Percentiles rank a stretch among this genome's conserved stretches.
Evolutionary conservation across 768 basidiomycete genomes (phyloP).

Genomic region (Boletus subcaerulescens): DNA sequence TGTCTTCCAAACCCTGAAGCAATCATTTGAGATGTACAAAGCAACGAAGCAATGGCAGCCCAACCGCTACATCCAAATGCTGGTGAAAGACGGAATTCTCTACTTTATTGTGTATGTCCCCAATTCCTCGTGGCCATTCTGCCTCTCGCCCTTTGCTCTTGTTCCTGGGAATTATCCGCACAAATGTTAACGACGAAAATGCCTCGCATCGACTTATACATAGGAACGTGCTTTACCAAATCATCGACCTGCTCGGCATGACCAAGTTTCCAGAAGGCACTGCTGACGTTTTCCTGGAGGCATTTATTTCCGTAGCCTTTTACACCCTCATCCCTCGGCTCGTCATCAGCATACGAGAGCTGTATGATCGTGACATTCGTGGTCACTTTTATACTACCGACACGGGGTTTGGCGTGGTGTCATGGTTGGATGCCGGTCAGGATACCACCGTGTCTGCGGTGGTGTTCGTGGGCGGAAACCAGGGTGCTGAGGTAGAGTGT

Average conservation of each 20-base stretch:
- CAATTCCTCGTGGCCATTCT: too few relatives aligned
- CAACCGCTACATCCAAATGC: background rate
- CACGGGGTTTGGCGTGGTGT: background rate
- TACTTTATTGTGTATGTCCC: background rate
- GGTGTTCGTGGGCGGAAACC: background rate
- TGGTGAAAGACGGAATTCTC: background rate
- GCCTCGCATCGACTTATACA: slow-evolving; percentile 14
- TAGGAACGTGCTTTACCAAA: too few relatives aligned
- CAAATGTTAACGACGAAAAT: slow-evolving; percentile 33
- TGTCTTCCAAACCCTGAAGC: background rate
- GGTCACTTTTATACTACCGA: background rate
- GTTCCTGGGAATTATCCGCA: too few relatives aligned
- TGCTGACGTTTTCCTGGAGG: too few relatives aligned
- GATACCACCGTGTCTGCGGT: background rate
- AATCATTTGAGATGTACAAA: background rate
- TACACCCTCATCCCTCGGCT: background rate
- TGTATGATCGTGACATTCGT: background rate
- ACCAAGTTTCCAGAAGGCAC: too few relatives aligned
- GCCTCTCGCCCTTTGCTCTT: too few relatives aligned
- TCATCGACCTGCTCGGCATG: too few relatives aligned
- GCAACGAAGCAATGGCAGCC: background rate
- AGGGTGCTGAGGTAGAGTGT: too few relatives aligned
- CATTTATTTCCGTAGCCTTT: too few relatives aligned
- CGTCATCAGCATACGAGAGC: background rate
- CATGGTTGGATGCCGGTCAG: background rate